A percentile compares a stretch with the other conserved stretches of the same genome.
Conservation (phyloP, 495 filamentous ascomycete species). For the Podospora conica region DNA sequence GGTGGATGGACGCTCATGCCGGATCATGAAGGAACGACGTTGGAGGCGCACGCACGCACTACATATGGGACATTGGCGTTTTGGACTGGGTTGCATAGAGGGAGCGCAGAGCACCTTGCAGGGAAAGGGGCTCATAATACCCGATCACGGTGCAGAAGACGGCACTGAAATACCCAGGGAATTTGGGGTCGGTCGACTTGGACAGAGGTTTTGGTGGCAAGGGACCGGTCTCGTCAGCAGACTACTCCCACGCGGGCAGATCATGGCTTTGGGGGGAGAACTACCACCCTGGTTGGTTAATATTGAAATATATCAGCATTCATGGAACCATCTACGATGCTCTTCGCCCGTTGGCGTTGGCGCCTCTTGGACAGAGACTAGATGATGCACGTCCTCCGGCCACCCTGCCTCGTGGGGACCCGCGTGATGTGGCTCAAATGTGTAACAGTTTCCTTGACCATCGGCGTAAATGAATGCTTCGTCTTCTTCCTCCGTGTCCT, state of each 20-base stretch:
- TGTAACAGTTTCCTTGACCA: constrained; percentile 18
- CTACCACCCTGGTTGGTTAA: neutral
- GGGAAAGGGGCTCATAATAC: neutral
- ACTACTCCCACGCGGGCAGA: neutral
- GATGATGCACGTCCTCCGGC: neutral
- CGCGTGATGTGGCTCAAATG: constrained; percentile 2
- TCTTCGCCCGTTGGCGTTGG: neutral
- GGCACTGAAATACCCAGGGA: neutral
- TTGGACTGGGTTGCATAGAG: neutral
- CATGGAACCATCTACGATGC: neutral
- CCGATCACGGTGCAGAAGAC: neutral
- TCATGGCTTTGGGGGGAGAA: neutral
- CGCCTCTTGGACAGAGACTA: neutral
- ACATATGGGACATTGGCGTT: neutral
- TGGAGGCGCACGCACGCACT: neutral
- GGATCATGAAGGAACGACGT: neutral
- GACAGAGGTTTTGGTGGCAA: neutral
- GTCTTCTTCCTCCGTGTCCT: constrained; percentile 8
- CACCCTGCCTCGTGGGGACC: neutral
- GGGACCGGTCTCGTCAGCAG: neutral
- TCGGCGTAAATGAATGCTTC: constrained; percentile 27
- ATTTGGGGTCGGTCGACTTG: no score
- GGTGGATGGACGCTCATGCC: neutral
- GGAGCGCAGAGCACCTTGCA: neutral
- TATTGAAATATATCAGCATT: neutral